Base-by-base conservation (phyloP, 495 filamentous ascomycete genomes). In the Cercophora samala region DNA sequence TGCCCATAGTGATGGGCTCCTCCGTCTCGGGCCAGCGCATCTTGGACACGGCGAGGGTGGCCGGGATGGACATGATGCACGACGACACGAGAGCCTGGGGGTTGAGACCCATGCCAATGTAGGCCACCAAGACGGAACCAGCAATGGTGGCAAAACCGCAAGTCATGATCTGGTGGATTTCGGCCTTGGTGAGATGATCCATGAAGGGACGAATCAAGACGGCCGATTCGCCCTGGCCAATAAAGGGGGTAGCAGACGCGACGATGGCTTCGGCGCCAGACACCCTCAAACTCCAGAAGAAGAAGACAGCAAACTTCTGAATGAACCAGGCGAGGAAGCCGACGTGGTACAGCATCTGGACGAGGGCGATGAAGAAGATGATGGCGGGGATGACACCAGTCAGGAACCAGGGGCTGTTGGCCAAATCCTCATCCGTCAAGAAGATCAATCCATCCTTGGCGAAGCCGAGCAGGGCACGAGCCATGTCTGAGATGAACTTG, bases 191-290 rank as follows among this genome's bases (percentile, higher is more conserved):
- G 65, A 96, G 82, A 75, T 95, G 86, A 5, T 89, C 79, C 58
- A 97, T 86, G 77, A 93, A 97, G 6, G 92, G 92, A 51, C 87
- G 87, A 79, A 97, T 92, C 61, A 97, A 80, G 89, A 97, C 94
- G 42, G 91, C 93, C 8, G 90, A 93, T 82, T 97, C 93, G 68
- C 93, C 93, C 79, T 95, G 93, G 32, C 93, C 93, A 69, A 97
- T 93, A 79, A 97, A 97, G 1, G 93, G 93, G 5, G 93, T 93
- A n/a, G 93, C 93, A 55, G 93, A 90, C 29, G 93, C 93, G 26
- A 97, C 93, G 29, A 97, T 90, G 23, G 93, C 92, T 74, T 97
- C 93, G 58, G 91, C 92, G 53, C 93, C 93, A n/a, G 92, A 95
- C n/a, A 96, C 91, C 9, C 86, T 83, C 83, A 97, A 88, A 55